Conservation (phyloP, 2,329 filamentous ascomycete genomes). For the Exophiala viscosa region DNA sequence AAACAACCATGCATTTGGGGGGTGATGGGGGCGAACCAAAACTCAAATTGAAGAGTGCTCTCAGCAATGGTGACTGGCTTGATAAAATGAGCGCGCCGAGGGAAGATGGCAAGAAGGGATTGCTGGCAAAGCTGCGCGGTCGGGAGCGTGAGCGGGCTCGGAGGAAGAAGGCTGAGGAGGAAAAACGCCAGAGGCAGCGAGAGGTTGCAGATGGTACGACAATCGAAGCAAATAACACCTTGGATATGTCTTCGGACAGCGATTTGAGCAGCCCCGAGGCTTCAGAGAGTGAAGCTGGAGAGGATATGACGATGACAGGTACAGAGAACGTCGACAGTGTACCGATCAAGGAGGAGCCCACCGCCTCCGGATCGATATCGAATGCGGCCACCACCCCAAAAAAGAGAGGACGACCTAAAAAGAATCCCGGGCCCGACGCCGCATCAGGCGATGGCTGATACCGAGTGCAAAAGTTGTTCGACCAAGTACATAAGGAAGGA, state of each 20-base stretch:
- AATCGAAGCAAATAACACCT: background rate
- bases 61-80: conserved; percentile 58
- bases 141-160: conserved; percentile 28
- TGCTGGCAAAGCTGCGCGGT: conserved; percentile 27
- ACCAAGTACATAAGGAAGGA: background rate
- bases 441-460: background rate
- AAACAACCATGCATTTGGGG: conserved; percentile 64
- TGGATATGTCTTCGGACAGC: conserved; percentile 23
- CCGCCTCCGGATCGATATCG: background rate
- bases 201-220: conserved; percentile 6
- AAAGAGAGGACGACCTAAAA: conserved; percentile 21
- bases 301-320: conserved; percentile 6
- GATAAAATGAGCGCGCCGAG: conserved; percentile 59
- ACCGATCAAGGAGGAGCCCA: conserved; percentile 17
- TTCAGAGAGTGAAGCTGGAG: conserved; percentile 19
- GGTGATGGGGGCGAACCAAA: conserved; percentile 41
- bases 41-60: conserved; percentile 50
- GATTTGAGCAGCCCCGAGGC: conserved; percentile 22
- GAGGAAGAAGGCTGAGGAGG: conserved; percentile 27
- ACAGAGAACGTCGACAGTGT: background rate
- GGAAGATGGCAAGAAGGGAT: conserved; percentile 32
- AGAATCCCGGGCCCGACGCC: conserved; percentile 3
- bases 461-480: background rate
- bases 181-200: conserved; percentile 22
- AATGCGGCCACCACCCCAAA: conserved; percentile 7